phyloP scores from a whole-genome alignment of 768 basidiomycete genomes.

The Lentinus brumalis region DNA sequence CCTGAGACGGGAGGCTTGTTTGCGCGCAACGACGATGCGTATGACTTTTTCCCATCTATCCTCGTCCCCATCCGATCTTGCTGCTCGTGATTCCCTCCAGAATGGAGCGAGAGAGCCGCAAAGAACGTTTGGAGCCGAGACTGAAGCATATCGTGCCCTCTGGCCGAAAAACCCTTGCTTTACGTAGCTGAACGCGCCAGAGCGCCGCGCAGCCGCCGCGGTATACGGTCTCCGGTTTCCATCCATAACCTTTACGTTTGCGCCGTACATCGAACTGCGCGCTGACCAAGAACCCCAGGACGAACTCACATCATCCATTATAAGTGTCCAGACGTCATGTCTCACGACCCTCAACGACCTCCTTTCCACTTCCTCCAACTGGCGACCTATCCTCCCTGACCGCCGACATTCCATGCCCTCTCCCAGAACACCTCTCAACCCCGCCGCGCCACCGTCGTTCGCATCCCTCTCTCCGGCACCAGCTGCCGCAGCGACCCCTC shows the following conservation, averaged over 20 bases:
- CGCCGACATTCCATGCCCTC: constrained; percentile 64
- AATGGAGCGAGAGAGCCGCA: no score
- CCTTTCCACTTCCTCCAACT: constrained; percentile 52
- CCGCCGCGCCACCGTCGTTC: constrained; percentile 4
- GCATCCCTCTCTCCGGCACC: constrained; percentile 32
- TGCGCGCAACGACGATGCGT: no score
- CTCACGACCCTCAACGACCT: constrained; percentile 73
- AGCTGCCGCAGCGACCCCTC: constrained; percentile 42
- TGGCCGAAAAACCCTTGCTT: no score
- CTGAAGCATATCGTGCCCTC: no score
- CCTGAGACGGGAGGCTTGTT: no score
- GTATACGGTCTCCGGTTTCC: no score
- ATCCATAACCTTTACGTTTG: neutral
- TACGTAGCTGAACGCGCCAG: no score
- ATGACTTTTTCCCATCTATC: no score
- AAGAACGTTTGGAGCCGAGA: no score
- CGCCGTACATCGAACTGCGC: neutral
- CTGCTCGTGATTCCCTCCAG: no score
- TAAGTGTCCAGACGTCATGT: constrained; percentile 72
- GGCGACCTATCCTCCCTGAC: constrained; percentile 60
- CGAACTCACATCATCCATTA: constrained; percentile 72
- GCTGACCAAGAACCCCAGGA: constrained; percentile 36
- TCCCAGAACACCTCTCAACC: constrained; percentile 18
- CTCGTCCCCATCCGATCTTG: no score
- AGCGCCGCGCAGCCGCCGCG: no score